phyloP scores from a whole-genome alignment of 2,329 filamentous ascomycete genomes.

The Myriosclerotinia curreyana region DNA sequence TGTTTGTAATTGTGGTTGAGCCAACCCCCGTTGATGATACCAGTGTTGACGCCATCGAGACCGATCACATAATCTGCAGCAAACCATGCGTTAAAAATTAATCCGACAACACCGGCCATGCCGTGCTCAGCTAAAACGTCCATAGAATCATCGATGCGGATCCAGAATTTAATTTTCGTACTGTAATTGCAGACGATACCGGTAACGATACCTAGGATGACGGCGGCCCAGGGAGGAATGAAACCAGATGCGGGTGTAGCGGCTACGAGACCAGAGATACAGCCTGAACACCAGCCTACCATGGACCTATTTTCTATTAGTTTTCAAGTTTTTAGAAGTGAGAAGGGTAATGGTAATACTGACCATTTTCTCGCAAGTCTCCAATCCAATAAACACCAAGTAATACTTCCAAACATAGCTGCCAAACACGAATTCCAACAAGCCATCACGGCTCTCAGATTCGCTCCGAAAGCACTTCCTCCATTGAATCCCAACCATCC shows the following conservation, averaged over 20 bases:
- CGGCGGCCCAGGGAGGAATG: slow-evolving; percentile 64
- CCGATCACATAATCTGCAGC: slow-evolving; percentile 68
- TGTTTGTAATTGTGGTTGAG: slow-evolving; percentile 71
- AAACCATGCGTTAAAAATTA: slow-evolving; percentile 72
- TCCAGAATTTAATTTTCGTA: slow-evolving; percentile 55
- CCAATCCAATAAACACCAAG: slow-evolving; percentile 95
- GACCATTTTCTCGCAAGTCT: slow-evolving; percentile 54
- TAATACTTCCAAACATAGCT: slow-evolving; percentile 85
- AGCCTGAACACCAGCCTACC: slow-evolving; percentile 70
- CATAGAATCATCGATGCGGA: slow-evolving; percentile 67
- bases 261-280: slow-evolving; percentile 67
- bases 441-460: slow-evolving; percentile 90
- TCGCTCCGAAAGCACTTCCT: slow-evolving; percentile 89
- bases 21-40: slow-evolving; percentile 62
- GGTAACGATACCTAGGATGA: slow-evolving; percentile 64
- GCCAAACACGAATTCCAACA: slow-evolving; percentile 88
- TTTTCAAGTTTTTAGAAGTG: too few species aligned
- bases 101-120: slow-evolving; percentile 65
- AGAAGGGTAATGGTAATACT: slow-evolving; percentile 38
- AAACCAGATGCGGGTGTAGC: slow-evolving; percentile 68
- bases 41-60: slow-evolving; percentile 73
- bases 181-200: slow-evolving; percentile 65
- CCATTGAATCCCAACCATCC: slow-evolving; percentile 99
- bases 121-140: slow-evolving; percentile 72
- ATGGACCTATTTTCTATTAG: slow-evolving; percentile 56